Evolutionary conservation across 2,329 filamentous ascomycete genomes (phyloP), one percentile per base, ranked within the genome.

Genomic region (Biscogniauxia sp.): DNA sequence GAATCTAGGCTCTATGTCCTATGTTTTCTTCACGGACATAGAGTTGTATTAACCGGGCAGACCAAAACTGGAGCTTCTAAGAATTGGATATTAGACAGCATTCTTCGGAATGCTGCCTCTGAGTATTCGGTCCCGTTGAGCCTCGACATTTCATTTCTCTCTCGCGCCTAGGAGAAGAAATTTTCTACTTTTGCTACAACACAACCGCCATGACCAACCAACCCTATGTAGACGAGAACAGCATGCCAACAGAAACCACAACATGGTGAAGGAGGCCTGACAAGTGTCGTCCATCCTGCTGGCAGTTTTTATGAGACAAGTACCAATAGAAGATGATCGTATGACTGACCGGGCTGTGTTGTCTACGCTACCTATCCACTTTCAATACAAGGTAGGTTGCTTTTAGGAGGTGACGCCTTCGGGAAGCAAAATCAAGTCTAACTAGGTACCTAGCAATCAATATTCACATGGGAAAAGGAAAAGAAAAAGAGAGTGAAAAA

Each of bases 111-210:
- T 20, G 58, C 63, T 64, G 71, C 68, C 71, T 71, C 66, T 84
- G 74, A 77, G 70, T 82, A 78, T 79, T 79, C 83, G 81, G 80
- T 86, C 83, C 84, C 84, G 84, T 87, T 85, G 82, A 84, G 83
- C 80, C 76, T 80, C 83, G 80, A 86, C 82, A 85, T 83, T 68
- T 61, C 51, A 20, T 55, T 45, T 41, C 32, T 45, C 23, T 59
- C 54, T 51, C 20, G 32, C 6, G n/a, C n/a, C n/a, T n/a, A n/a
- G n/a, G n/a, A 32, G 13, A 32, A 17, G 26, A 32, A 2, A 23
- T 23, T 23, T 23, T 23, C 23, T 23, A 23, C 23, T 23, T 23
- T 5, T 23, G 5, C 23, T 23, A 23, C 23, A 23, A 23, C 23
- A 32, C 11, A 3, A 32, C 11, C 11, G 9, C 11, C 28, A 32